phyloP scores from a whole-genome alignment of 2,329 filamentous ascomycete genomes.

The Fusarium gaditjirri region DNA sequence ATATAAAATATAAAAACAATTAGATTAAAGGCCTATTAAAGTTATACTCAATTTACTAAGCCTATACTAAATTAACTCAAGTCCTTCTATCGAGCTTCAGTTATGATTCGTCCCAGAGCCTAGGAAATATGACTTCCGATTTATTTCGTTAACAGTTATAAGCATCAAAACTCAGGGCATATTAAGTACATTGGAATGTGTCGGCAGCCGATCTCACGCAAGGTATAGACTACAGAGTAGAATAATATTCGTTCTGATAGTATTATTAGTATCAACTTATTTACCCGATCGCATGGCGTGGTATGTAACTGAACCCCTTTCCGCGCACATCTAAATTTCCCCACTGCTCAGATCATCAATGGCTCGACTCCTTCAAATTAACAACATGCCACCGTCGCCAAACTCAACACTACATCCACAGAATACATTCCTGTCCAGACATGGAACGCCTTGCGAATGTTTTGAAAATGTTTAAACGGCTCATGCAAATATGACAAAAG shows the following conservation, averaged over 20 bases:
- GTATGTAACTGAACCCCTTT: conserved; percentile 14
- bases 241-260: not conserved
- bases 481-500: not conserved
- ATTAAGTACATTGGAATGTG: not conserved
- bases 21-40: too few relatives aligned
- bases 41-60: too few relatives aligned
- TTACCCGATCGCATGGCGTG: conserved; percentile 18
- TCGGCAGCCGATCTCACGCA: not conserved
- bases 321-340: conserved; percentile 13
- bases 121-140: too few relatives aligned
- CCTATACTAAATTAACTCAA: too few relatives aligned
- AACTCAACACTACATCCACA: not conserved
- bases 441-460: not conserved
- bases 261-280: conserved; percentile 1
- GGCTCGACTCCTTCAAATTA: conserved; percentile 3
- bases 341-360: not conserved
- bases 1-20: too few relatives aligned
- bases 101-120: too few relatives aligned
- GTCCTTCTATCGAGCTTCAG: not conserved
- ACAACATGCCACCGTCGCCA: conserved; percentile 8
- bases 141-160: not conserved
- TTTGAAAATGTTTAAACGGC: not conserved
- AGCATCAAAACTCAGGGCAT: not conserved
- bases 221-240: not conserved
- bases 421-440: not conserved